Conservation (phyloP, 129 eudicot species). For the Flaveria brownii region DNA sequence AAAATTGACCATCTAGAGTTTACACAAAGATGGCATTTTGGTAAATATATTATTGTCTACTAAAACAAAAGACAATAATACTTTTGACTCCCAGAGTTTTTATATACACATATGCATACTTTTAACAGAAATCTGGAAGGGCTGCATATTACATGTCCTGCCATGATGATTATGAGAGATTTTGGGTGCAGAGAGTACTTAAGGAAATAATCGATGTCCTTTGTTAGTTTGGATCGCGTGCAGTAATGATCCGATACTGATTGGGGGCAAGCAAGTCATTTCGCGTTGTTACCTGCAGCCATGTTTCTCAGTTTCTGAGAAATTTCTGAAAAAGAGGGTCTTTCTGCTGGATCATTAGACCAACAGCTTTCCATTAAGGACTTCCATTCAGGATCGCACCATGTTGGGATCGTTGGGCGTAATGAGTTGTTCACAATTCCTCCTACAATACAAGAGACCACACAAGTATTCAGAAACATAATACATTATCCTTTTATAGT, state of each 20-base stretch:
- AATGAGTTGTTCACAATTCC: slow-evolving; percentile 10
- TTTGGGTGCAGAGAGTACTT: neutral
- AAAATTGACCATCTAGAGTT: neutral
- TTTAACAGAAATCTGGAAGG: neutral
- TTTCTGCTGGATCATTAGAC: slow-evolving; percentile 51
- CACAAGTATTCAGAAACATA: neutral
- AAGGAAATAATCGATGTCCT: neutral
- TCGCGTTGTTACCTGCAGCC: slow-evolving; percentile 32
- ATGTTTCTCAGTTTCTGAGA: slow-evolving; percentile 45
- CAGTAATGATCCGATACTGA: neutral
- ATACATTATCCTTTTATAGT: neutral
- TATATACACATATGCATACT: slow-evolving; percentile 8
- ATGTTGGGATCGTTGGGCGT: slow-evolving; percentile 5
- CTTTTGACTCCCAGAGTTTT: neutral
- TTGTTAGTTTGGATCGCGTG: neutral
- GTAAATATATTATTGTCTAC: neutral
- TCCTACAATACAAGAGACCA: neutral
- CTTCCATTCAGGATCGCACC: slow-evolving; percentile 27
- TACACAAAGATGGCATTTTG: neutral
- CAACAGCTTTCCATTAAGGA: slow-evolving; percentile 42
- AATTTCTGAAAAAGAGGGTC: slow-evolving; percentile 54
- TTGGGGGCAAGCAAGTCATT: neutral
- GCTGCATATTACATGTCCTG: neutral
- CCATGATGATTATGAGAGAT: neutral
- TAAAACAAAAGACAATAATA: slow-evolving; percentile 14